These are phyloP conservation scores for Fusarium pseudograminearum DNA, from an alignment of 2,329 filamentous ascomycete genomes.

Conservation along the genomic window DNA sequence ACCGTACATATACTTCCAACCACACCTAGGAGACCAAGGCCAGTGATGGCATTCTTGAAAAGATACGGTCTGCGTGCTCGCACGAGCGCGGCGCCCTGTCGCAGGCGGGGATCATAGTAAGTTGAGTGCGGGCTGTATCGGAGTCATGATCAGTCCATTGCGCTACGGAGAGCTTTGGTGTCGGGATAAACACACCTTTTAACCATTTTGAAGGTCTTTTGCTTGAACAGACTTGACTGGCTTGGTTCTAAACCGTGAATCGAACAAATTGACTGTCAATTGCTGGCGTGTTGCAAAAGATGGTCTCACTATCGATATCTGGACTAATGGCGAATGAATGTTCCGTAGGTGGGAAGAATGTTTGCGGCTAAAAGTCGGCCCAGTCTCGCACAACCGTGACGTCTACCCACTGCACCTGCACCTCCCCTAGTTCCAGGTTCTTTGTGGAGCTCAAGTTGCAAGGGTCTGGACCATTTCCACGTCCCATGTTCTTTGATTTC, in stretches of 20 bases:
- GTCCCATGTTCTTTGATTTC: constrained; percentile 42
- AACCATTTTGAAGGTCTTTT: constrained; percentile 34
- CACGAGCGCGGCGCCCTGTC: constrained; percentile 88
- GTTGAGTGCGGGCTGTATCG: constrained; percentile 66
- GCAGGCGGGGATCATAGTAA: constrained; percentile 92
- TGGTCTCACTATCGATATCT: constrained; percentile 26
- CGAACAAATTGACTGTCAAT: constrained; percentile 17
- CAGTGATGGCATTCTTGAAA: constrained; percentile 87
- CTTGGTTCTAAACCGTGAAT: not conserved
- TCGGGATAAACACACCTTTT: constrained; percentile 35
- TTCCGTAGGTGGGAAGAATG: constrained; percentile 39
- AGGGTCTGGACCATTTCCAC: constrained; percentile 42
- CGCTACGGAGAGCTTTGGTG: not conserved
- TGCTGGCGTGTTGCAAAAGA: constrained; percentile 10
- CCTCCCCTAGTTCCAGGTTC: constrained; percentile 27
- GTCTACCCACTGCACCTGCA: constrained; percentile 30
- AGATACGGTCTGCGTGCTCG: constrained; percentile 93
- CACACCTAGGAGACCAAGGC: constrained; percentile 78
- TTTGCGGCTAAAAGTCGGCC: constrained; percentile 46
- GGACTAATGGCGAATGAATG: constrained; percentile 13
- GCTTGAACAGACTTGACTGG: not conserved
- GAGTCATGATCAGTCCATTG: constrained; percentile 41
- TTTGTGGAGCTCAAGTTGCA: constrained; percentile 40
- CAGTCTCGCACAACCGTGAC: constrained; percentile 31
- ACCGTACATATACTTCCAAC: constrained; percentile 88